These are phyloP conservation scores for Aspergillus haitiensis DNA, from an alignment of 495 filamentous ascomycete species.

Conservation along the genomic window DNA sequence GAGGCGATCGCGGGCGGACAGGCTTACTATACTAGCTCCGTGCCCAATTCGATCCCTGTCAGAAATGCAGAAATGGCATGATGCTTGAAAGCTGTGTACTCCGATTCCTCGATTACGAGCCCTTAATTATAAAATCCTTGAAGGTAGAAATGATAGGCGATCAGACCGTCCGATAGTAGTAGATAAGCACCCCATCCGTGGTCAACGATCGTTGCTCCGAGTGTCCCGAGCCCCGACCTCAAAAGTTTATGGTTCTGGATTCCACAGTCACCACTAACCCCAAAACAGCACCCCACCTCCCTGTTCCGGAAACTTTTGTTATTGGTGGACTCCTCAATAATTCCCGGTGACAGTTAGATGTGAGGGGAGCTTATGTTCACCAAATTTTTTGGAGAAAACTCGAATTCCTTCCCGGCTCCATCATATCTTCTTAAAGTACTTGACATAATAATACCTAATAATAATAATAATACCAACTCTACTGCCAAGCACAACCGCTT, in stretches of 20 bases:
- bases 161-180: conserved; percentile 1
- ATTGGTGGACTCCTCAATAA: too few relatives aligned
- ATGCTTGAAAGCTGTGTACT: neutral
- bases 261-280: too few relatives aligned
- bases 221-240: neutral
- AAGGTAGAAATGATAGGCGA: neutral
- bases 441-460: too few relatives aligned
- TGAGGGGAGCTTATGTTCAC: too few relatives aligned
- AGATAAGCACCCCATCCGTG: neutral
- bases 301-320: too few relatives aligned
- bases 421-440: too few relatives aligned
- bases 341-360: too few relatives aligned
- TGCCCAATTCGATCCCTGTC: neutral
- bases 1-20: neutral
- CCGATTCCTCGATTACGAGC: neutral
- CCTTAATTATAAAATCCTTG: neutral
- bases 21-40: neutral
- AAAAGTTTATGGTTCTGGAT: neutral
- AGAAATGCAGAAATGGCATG: neutral
- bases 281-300: too few relatives aligned
- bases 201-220: neutral
- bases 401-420: too few relatives aligned
- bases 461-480: too few relatives aligned
- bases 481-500: too few relatives aligned
- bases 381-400: too few relatives aligned